Conservation (phyloP, 148 eudicot genomes). For the Nyssa sinensis region DNA sequence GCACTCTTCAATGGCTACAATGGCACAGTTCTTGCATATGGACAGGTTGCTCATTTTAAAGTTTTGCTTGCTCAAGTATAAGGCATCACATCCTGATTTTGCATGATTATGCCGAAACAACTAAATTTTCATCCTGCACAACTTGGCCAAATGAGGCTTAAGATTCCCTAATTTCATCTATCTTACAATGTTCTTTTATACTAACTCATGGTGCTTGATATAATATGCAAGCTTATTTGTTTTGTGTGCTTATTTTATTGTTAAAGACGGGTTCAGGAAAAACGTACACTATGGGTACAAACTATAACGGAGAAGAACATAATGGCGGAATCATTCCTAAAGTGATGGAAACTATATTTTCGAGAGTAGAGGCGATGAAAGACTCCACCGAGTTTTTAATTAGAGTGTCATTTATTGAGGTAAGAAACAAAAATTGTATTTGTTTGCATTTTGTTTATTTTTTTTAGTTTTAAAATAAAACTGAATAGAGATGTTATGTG, state of each 20-base stretch:
- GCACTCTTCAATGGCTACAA: conserved; percentile 79
- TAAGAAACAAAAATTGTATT: conserved; percentile 7
- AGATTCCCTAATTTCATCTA: not conserved
- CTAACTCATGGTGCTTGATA: not conserved
- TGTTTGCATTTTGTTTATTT: not conserved
- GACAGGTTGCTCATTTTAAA: conserved; percentile 50
- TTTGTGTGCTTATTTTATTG: conserved; percentile 10
- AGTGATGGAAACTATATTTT: conserved; percentile 83
- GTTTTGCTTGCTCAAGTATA: not conserved
- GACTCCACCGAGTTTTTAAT: conserved; percentile 65
- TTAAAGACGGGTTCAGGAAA: conserved; percentile 91
- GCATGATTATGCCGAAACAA: not conserved
- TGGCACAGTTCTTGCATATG: conserved; percentile 86
- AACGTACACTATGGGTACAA: conserved; percentile 98
- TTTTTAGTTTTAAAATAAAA: not conserved
- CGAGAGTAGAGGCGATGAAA: conserved; percentile 52
- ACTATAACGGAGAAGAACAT: conserved; percentile 65
- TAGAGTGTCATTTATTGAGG: conserved; percentile 95
- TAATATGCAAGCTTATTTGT: conserved; percentile 1
- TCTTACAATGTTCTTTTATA: not conserved
- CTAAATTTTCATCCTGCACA: not conserved
- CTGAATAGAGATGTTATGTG: not conserved
- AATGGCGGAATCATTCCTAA: conserved; percentile 71
- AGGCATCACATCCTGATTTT: too few species aligned
- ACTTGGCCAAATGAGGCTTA: not conserved